Conservation (phyloP, 768 basidiomycete species). For the Phaeolepiota aurea region DNA sequence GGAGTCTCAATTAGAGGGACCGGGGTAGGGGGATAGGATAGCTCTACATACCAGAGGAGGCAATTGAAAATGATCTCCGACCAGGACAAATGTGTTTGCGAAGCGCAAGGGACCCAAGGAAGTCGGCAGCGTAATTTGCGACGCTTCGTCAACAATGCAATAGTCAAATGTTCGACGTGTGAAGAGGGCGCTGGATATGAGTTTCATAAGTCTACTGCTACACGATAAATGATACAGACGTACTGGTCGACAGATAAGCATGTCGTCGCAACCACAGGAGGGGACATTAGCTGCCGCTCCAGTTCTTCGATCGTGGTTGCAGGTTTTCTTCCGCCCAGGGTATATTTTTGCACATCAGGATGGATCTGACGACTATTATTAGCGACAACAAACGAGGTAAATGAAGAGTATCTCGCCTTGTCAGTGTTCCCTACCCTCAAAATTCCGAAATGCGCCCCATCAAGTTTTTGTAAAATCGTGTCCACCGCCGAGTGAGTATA, state of each 20-base stretch:
- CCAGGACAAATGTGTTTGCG: slow-evolving; percentile 86
- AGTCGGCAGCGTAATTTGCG: slow-evolving; percentile 93
- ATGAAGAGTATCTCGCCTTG: slow-evolving; percentile 47
- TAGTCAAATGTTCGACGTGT: slow-evolving; percentile 83
- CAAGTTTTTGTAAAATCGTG: slow-evolving; percentile 84
- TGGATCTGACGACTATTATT: slow-evolving; percentile 51
- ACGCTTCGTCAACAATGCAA: slow-evolving; percentile 97
- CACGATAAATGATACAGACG: slow-evolving; percentile 22
- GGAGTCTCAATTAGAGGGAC: slow-evolving; percentile 2
- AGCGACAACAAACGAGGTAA: slow-evolving; percentile 1
- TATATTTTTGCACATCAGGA: slow-evolving; percentile 67
- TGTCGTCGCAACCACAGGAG: slow-evolving; percentile 94
- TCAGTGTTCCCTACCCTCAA: slow-evolving; percentile 85
- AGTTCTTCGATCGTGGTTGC: slow-evolving; percentile 74
- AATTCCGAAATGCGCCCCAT: slow-evolving; percentile 60
- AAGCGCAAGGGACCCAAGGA: slow-evolving; percentile 90
- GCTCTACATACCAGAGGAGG: slow-evolving; percentile 70
- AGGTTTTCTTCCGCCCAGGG: slow-evolving; percentile 45
- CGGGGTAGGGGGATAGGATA: neutral
- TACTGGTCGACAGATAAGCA: slow-evolving; percentile 93
- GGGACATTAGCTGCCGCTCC: slow-evolving; percentile 75
- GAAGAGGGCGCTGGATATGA: slow-evolving; percentile 63
- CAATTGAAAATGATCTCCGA: slow-evolving; percentile 96
- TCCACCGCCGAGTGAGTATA: slow-evolving; percentile 99
- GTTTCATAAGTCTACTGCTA: slow-evolving; percentile 18